These are phyloP conservation scores for Aspergillus diversus DNA, from an alignment of 495 filamentous ascomycete genomes.

Conservation along the genomic window DNA sequence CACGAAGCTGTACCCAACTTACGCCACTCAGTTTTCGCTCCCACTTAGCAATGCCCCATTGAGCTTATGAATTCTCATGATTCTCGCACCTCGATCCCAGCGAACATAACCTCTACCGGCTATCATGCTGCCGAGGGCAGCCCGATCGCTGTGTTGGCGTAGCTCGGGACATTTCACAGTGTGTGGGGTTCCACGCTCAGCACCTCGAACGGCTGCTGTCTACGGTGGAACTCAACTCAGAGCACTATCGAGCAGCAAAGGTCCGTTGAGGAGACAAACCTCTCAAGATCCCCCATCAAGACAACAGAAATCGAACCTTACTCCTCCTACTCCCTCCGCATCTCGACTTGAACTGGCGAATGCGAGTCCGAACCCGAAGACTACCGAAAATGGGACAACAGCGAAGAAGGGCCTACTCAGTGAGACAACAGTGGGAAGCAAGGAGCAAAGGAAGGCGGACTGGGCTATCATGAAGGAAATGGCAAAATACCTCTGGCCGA, in stretches of 20 bases:
- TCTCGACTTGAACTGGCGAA: conserved; percentile 27
- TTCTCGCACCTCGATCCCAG: conserved; percentile 1
- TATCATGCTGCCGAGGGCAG: conserved; percentile 51
- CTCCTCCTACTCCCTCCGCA: conserved; percentile 22
- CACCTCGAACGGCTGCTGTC: conserved; percentile 29
- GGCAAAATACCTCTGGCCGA: conserved; percentile 96
- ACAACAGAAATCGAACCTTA: conserved; percentile 16
- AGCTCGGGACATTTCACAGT: conserved; percentile 35
- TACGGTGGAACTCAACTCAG: conserved; percentile 33
- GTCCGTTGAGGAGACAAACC: conserved; percentile 26
- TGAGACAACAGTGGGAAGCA: conserved; percentile 60
- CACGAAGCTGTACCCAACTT: conserved; percentile 13
- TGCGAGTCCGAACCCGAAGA: conserved; percentile 28
- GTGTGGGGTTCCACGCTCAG: conserved; percentile 33
- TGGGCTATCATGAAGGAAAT: conserved; percentile 99
- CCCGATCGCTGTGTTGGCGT: conserved; percentile 45
- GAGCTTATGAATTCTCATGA: conserved; percentile 12
- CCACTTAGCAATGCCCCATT: conserved; percentile 34
- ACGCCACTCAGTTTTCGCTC: neutral
- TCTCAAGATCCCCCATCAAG: conserved; percentile 19
- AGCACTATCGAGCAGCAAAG: conserved; percentile 29
- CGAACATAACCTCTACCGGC: conserved; percentile 15
- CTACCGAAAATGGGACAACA: conserved; percentile 32
- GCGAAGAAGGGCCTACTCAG: conserved; percentile 56
- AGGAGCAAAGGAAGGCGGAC: conserved; percentile 93